Evolutionary conservation across 225 moss, liverwort and hornwort species (phyloP).

Genomic region (Bryoerythrophyllum caledonicum): DNA sequence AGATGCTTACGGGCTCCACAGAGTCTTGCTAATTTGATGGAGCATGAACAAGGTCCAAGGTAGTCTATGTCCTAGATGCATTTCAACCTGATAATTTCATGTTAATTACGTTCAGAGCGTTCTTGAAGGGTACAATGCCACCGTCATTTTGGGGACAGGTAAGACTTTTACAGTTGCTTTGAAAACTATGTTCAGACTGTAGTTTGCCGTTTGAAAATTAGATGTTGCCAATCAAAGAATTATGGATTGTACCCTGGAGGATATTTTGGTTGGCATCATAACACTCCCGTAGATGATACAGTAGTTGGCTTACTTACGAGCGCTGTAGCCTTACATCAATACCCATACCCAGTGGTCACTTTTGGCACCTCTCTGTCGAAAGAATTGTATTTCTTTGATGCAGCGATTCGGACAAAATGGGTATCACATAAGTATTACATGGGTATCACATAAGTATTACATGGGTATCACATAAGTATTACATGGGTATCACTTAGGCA

Average conservation of each 20-base stretch:
- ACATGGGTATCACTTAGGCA: too few species aligned
- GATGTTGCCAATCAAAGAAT: slow-evolving; percentile 91
- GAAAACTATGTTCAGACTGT: slow-evolving; percentile 76
- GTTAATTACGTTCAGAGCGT: slow-evolving; percentile 71
- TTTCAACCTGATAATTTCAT: slow-evolving; percentile 1
- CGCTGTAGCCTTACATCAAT: neutral
- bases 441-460: too few species aligned
- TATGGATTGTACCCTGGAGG: slow-evolving; percentile 97
- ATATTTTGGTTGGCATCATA: slow-evolving; percentile 76
- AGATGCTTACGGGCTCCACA: neutral
- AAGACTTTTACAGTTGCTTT: slow-evolving; percentile 96
- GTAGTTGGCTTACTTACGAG: slow-evolving; percentile 94
- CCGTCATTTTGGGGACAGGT: slow-evolving; percentile 97
- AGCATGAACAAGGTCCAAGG: neutral
- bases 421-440: too few species aligned
- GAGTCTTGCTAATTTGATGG: neutral
- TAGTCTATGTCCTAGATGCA: neutral
- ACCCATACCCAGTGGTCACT: too few species aligned
- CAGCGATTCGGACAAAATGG: too few species aligned
- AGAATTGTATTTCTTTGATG: too few species aligned
- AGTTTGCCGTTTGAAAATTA: too few species aligned
- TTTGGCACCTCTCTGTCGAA: too few species aligned
- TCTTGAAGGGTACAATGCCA: slow-evolving; percentile 96
- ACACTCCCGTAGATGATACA: slow-evolving; percentile 73
- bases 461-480: too few species aligned